These are phyloP conservation scores for Monosporozyma unispora DNA, from an alignment of 805 yeast species.

Conservation along the genomic window DNA sequence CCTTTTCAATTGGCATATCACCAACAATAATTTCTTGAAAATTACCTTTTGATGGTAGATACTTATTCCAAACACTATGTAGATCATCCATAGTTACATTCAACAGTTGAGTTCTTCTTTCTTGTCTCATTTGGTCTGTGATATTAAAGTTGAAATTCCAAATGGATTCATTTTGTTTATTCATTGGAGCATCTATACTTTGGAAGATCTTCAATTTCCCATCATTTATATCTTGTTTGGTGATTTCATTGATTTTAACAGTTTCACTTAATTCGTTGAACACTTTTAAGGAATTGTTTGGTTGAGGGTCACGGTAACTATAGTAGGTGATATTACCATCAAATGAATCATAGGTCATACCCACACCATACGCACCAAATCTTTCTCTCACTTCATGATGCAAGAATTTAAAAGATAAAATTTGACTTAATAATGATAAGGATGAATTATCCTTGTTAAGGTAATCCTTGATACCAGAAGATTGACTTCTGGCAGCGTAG, in stretches of 20 bases:
- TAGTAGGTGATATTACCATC: conserved; percentile 75
- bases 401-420: conserved; percentile 71
- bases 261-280: conserved; percentile 46
- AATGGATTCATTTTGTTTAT: conserved; percentile 72
- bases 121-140: conserved; percentile 70
- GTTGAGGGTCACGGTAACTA: conserved; percentile 92
- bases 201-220: conserved; percentile 91
- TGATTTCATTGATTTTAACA: conserved; percentile 44
- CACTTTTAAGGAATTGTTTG: conserved; percentile 55
- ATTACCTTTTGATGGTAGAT: conserved; percentile 20
- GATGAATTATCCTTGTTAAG: conserved; percentile 70
- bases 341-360: conserved; percentile 71
- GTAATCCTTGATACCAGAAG: conserved; percentile 53
- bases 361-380: conserved; percentile 98
- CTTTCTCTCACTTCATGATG: conserved; percentile 89
- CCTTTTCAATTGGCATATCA: background rate
- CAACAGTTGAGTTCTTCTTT: conserved; percentile 64
- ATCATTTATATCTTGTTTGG: conserved; percentile 59
- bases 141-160: conserved; percentile 57
- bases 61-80: conserved; percentile 55
- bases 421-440: conserved; percentile 70
- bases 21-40: background rate
- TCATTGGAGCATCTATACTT: conserved; percentile 79
- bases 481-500: conserved; percentile 59
- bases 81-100: conserved; percentile 59